Base-by-base conservation (phyloP, 306 rosid species). In the Trichosanthes truncata region DNA sequence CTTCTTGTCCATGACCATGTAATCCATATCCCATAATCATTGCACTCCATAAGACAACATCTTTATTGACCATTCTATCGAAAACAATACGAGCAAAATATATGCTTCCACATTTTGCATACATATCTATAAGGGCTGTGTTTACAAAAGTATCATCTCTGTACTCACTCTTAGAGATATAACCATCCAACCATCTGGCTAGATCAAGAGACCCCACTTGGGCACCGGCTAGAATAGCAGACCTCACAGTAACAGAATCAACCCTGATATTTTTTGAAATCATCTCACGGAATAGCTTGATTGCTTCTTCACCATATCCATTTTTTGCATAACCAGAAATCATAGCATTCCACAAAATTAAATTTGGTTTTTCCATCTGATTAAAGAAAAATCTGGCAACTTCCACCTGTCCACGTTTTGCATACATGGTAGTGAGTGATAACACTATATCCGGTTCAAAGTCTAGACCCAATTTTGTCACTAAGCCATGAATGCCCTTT, bases 61-160 rank as follows among this genome's bases (percentile, higher is more conserved):
- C 81, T 67, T 66, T 79, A 66, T 35, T 14, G 0, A 12, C 25
- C 53, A 53, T 51, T 51, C 77, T 79, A 49, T 78, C 63, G 4
- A 79, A 79, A 66, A 79, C 77, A 23, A 25, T 3, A 33, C 66
- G 76, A 49, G 77, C 81, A 66, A 31, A 51, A 67, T 35, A 20
- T 66, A 79, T 31, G 49, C 76, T 79, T 79, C 81, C 81, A 20
- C 81, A 79, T 49, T 79, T 79, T 29, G 81, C 81, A 46, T 79
- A 36, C 77, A 79, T 79, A 38, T 79, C 81, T 43, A 63, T 48
- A 63, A 79, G 81, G 36, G 63, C 63, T 0, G 81, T 79, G 81
- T 65, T 79, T 20, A 79, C 81, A 11, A 63, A 79, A 46, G 33
- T 13, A 63, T 79, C 75, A 0, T 63, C 81, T 12, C n/a, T 63